phyloP scores from a whole-genome alignment of 345 rosid genomes.

The Populus euphratica region DNA sequence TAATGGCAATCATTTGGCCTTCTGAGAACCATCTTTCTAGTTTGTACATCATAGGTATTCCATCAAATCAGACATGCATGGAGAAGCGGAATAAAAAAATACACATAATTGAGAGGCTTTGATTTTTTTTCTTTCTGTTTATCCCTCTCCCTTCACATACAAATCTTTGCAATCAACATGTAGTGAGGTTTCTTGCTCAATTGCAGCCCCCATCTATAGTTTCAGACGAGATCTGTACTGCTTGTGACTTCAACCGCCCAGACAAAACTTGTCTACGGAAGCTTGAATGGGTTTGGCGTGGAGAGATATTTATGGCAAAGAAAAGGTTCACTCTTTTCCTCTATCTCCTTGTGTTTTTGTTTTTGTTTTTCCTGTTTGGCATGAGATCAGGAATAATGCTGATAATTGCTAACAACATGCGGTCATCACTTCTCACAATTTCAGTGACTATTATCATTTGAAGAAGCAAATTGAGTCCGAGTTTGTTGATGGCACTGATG shows the following conservation, averaged over 20 bases:
- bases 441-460: conserved; percentile 89
- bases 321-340: conserved; percentile 51
- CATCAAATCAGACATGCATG: too few species aligned
- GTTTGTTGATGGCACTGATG: conserved; percentile 56
- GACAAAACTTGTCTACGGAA: conserved; percentile 87
- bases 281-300: conserved; percentile 99
- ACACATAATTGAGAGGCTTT: too few species aligned
- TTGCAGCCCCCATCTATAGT: conserved; percentile 92
- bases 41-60: too few species aligned
- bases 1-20: too few species aligned
- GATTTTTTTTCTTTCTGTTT: not conserved
- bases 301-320: conserved; percentile 81
- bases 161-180: not conserved
- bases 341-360: conserved; percentile 5
- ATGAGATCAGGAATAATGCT: conserved; percentile 8
- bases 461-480: conserved; percentile 95
- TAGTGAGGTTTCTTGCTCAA: conserved; percentile 22
- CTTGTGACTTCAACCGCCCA: conserved; percentile 96
- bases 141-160: not conserved
- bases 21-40: too few species aligned
- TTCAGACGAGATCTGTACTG: conserved; percentile 85
- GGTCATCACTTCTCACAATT: conserved; percentile 17
- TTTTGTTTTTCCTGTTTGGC: conserved; percentile 2
- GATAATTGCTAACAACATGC: conserved; percentile 18
- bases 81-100: too few species aligned